Percentiles rank a stretch among this genome's conserved stretches.
phyloP scores from a whole-genome alignment of 805 yeast species.

The Kodamaea laetipori region DNA sequence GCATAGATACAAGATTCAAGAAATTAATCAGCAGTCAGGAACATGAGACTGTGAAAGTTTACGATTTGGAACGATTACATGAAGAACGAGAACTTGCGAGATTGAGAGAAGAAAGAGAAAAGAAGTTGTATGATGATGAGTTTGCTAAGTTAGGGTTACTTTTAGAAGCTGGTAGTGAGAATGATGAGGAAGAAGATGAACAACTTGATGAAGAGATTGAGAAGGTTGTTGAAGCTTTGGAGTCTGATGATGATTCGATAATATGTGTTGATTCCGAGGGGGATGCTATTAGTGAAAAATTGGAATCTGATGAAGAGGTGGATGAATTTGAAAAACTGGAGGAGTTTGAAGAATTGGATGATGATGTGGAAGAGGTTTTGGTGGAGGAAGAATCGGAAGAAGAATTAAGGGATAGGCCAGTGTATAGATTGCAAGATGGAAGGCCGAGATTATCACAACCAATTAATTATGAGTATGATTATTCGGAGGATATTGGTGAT shows the following conservation, averaged over 20 bases:
- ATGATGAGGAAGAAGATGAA: neutral
- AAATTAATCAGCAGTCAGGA: constrained; percentile 22
- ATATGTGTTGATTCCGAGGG: constrained; percentile 8
- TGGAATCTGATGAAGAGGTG: constrained; percentile 10
- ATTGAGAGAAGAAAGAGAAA: constrained; percentile 22
- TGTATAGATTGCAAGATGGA: too few relatives aligned
- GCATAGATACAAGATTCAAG: constrained; percentile 25
- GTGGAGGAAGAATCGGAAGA: constrained; percentile 5
- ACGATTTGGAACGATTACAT: constrained; percentile 4
- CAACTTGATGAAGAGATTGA: constrained; percentile 9
- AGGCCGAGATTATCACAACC: neutral
- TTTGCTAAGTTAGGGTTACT: constrained; percentile 25
- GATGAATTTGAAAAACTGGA: neutral
- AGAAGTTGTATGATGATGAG: constrained; percentile 29
- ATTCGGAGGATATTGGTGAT: neutral
- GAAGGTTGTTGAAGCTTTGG: neutral
- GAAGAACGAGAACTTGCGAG: constrained; percentile 22
- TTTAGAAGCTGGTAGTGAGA: neutral
- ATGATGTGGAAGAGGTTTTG: constrained; percentile 1
- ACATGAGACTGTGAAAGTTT: constrained; percentile 19
- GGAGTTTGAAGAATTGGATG: constrained; percentile 2
- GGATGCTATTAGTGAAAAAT: constrained; percentile 13
- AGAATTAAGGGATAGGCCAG: neutral
- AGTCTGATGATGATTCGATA: constrained; percentile 6
- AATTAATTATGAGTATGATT: neutral